A percentile compares a stretch with the other conserved stretches of the same genome.
phyloP scores from a whole-genome alignment of 2,329 filamentous ascomycete genomes.

The Plenodomus biglobosus region DNA sequence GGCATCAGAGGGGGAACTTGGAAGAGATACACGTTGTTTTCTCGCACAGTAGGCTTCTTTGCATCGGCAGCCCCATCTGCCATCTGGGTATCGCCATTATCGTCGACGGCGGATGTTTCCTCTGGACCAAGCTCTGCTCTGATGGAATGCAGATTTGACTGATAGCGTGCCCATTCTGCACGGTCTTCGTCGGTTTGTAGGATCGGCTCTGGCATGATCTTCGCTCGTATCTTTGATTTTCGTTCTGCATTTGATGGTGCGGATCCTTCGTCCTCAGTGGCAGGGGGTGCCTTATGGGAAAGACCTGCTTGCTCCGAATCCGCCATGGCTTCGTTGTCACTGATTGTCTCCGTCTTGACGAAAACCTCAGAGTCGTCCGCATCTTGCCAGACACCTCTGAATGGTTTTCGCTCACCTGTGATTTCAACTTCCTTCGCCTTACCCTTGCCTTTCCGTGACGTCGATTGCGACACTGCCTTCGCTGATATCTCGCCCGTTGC shows the following conservation, averaged over 20 bases:
- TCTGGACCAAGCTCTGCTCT: slow-evolving; percentile 50
- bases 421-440: slow-evolving; percentile 50
- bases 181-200: slow-evolving; percentile 57
- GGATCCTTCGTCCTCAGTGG: slow-evolving; percentile 28
- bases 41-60: slow-evolving; percentile 39
- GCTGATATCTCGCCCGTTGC: slow-evolving; percentile 28
- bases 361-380: slow-evolving; percentile 43
- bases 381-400: slow-evolving; percentile 51
- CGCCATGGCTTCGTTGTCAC: slow-evolving; percentile 47
- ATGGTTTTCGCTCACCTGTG: slow-evolving; percentile 45
- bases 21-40: slow-evolving; percentile 63
- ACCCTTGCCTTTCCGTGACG: slow-evolving; percentile 40
- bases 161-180: slow-evolving; percentile 53
- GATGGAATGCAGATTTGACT: slow-evolving; percentile 51
- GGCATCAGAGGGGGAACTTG: slow-evolving; percentile 66
- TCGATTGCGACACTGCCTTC: slow-evolving; percentile 19
- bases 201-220: slow-evolving; percentile 40
- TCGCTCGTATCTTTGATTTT: slow-evolving; percentile 27
- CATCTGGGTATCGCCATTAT: slow-evolving; percentile 48
- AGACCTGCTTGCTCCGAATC: slow-evolving; percentile 32
- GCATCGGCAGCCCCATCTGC: slow-evolving; percentile 18
- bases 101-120: slow-evolving; percentile 36
- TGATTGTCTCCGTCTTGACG: slow-evolving; percentile 59
- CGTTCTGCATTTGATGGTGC: slow-evolving; percentile 39
- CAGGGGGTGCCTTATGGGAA: slow-evolving; percentile 5